Evolutionary conservation across 2,329 filamentous ascomycete genomes (phyloP).

Genomic region (Cytospora piceae): DNA sequence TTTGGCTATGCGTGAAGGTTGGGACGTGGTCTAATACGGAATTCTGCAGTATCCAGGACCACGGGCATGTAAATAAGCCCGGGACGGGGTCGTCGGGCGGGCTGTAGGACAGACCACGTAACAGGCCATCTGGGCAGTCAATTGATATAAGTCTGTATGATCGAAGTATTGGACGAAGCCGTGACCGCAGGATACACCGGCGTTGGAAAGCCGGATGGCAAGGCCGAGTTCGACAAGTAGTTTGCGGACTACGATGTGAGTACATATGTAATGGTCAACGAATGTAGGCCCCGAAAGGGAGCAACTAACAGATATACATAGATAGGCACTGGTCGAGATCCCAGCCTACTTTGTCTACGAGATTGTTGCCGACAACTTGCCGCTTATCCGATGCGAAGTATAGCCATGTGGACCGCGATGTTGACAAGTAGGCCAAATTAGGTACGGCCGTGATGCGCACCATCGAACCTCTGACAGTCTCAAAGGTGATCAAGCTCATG

Average conservation of each 20-base stretch:
- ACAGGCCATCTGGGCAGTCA: too few species aligned
- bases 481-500: too few species aligned
- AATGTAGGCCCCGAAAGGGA: background rate
- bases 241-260: conserved; percentile 43
- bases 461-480: background rate
- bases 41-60: conserved; percentile 34
- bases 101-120: too few species aligned
- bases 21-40: conserved; percentile 36
- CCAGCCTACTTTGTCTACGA: conserved; percentile 40
- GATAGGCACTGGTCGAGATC: conserved; percentile 38
- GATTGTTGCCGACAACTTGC: conserved; percentile 29
- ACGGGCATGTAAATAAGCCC: conserved; percentile 26
- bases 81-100: too few species aligned
- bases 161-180: conserved; percentile 37
- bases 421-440: conserved; percentile 39
- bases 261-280: background rate
- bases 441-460: background rate
- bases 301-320: background rate
- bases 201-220: conserved; percentile 39
- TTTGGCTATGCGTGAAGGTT: background rate
- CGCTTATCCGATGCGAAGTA: conserved; percentile 43
- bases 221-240: conserved; percentile 46
- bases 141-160: too few species aligned
- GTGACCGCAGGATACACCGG: conserved; percentile 37
- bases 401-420: conserved; percentile 42